A percentile compares a stretch with the other conserved stretches of the same genome.
phyloP scores from a whole-genome alignment of 1,284 basidiomycete species.

The Naganishia liquefaciens region DNA sequence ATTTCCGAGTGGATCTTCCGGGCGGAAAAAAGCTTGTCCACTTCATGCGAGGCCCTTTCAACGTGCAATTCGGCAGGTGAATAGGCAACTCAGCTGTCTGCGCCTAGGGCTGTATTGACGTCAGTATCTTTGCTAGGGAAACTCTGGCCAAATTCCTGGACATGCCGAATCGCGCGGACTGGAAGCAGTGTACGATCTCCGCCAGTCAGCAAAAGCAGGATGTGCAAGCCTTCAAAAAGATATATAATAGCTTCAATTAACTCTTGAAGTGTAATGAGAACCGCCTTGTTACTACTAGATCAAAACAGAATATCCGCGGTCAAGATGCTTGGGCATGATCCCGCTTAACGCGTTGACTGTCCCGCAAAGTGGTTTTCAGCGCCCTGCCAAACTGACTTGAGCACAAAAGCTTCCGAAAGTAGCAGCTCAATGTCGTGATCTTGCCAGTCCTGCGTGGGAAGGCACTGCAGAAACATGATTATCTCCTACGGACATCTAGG shows the following conservation, averaged over 20 bases:
- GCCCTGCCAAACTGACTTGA: constrained; percentile 90
- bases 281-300: neutral
- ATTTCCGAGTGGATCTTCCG: constrained; percentile 87
- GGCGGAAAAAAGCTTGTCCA: constrained; percentile 82
- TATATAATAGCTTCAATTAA: constrained; percentile 59
- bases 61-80: constrained; percentile 88
- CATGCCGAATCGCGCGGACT: constrained; percentile 76
- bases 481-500: too few relatives aligned
- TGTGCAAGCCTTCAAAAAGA: constrained; percentile 74
- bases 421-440: constrained; percentile 95
- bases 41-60: constrained; percentile 75
- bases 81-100: constrained; percentile 43
- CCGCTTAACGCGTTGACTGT: neutral
- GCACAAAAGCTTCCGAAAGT: constrained; percentile 91
- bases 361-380: constrained; percentile 81
- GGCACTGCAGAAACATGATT: constrained; percentile 97
- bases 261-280: neutral
- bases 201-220: constrained; percentile 81
- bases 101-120: constrained; percentile 19
- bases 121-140: constrained; percentile 59
- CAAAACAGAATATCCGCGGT: neutral
- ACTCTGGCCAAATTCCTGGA: constrained; percentile 72
- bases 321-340: neutral
- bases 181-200: constrained; percentile 78
- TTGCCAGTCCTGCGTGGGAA: constrained; percentile 92